A percentile compares a stretch with the other conserved stretches of the same genome.
Evolutionary conservation across 2,329 filamentous ascomycete genomes (phyloP).

Genomic region (Alternaria sp.): DNA sequence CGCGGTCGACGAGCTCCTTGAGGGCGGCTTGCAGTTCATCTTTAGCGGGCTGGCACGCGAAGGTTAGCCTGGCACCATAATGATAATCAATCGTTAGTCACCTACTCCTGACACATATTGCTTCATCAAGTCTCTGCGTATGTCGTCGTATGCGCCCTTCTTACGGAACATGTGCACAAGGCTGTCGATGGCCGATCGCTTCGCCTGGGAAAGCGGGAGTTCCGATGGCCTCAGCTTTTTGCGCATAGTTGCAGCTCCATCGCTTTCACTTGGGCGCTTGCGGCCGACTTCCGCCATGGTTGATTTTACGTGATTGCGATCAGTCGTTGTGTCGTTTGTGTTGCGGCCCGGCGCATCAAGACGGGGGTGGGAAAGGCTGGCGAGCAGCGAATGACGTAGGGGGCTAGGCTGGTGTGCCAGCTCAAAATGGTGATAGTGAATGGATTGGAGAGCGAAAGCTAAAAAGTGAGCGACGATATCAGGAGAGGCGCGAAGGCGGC

Average conservation of each 20-base stretch:
- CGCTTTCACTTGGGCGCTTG: constrained; percentile 41
- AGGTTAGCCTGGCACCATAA: background rate
- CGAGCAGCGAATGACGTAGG: constrained; percentile 6
- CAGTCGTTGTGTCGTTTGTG: constrained; percentile 1
- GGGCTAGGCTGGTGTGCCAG: background rate
- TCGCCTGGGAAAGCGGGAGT: constrained; percentile 74
- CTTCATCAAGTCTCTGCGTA: constrained; percentile 78
- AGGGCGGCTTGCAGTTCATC: constrained; percentile 69
- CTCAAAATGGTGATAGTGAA: constrained; percentile 5
- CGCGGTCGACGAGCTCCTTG: constrained; percentile 71
- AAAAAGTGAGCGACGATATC: background rate
- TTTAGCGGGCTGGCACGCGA: constrained; percentile 67
- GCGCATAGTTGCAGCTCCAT: constrained; percentile 43
- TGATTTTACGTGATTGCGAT: constrained; percentile 4
- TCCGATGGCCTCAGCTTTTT: constrained; percentile 76
- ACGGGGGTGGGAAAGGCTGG: constrained; percentile 1
- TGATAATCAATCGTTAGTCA: constrained; percentile 33
- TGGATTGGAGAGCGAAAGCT: constrained; percentile 4
- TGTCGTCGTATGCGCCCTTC: constrained; percentile 79
- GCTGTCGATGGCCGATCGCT: constrained; percentile 74
- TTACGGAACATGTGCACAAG: constrained; percentile 85
- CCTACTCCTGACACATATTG: constrained; percentile 74
- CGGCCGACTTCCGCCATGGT: constrained; percentile 42
- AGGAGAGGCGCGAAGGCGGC: constrained; percentile 4
- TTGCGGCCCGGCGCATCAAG: background rate